These are phyloP conservation scores for Fusarium chuoi DNA, from an alignment of 2,329 filamentous ascomycete genomes.

Conservation along the genomic window DNA sequence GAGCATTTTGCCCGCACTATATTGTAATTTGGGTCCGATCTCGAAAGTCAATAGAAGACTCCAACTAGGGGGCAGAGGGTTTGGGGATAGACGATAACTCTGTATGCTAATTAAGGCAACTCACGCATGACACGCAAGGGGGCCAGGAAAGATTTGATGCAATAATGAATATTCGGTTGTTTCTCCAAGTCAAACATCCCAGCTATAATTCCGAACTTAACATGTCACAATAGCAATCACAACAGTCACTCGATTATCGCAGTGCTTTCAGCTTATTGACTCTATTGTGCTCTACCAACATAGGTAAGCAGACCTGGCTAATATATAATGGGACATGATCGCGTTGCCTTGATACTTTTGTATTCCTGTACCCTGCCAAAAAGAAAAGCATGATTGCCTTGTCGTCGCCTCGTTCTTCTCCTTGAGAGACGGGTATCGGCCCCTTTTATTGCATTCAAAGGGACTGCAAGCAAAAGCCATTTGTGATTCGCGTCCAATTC, in stretches of 20 bases:
- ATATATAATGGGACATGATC: conserved; percentile 9
- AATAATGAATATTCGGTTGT: background rate
- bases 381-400: background rate
- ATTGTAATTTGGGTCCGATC: conserved; percentile 5
- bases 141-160: background rate
- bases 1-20: background rate
- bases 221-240: background rate
- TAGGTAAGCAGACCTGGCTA: conserved; percentile 6
- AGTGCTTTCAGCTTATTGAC: background rate
- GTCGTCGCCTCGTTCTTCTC: background rate
- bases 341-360: background rate
- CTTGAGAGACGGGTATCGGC: background rate
- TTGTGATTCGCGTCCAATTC: background rate
- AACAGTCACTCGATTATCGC: background rate
- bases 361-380: conserved; percentile 6
- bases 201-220: background rate
- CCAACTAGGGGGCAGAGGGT: background rate
- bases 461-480: background rate
- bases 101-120: conserved; percentile 38
- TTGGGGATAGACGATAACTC: conserved; percentile 41
- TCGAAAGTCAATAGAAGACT: conserved; percentile 3
- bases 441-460: background rate
- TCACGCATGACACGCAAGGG: conserved; percentile 3
- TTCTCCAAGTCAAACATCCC: background rate
- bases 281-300: conserved; percentile 5